These are phyloP conservation scores for Fomitopsis betulina DNA, from an alignment of 1,284 basidiomycete genomes.

Conservation along the genomic window DNA sequence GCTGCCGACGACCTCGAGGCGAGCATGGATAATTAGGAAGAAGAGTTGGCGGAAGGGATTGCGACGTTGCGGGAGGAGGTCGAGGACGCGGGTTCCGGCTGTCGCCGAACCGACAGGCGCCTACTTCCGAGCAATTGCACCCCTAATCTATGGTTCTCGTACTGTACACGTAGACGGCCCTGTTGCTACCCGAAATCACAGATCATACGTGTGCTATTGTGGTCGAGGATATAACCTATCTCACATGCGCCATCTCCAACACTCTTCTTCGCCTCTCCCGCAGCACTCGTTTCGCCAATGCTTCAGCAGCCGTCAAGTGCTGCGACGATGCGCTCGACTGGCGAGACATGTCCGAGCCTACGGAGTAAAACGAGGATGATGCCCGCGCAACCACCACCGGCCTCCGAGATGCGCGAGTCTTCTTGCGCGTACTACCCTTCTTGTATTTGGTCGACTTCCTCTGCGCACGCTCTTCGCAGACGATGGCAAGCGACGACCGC, in stretches of 20 bases:
- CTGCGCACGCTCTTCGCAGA: neutral
- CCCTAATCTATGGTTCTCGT: no score
- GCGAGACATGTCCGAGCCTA: slow-evolving; percentile 30
- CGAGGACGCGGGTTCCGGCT: slow-evolving; percentile 1
- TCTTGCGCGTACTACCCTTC: slow-evolving; percentile 10
- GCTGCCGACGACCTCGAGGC: slow-evolving; percentile 55
- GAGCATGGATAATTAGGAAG: slow-evolving; percentile 38
- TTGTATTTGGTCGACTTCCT: neutral
- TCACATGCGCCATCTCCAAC: slow-evolving; percentile 13
- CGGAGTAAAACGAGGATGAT: slow-evolving; percentile 30
- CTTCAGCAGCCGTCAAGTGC: slow-evolving; percentile 29
- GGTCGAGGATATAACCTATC: no score
- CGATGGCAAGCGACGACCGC: slow-evolving; percentile 3
- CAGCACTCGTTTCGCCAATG: slow-evolving; percentile 31
- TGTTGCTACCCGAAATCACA: no score
- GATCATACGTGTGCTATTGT: no score
- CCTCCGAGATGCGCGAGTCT: slow-evolving; percentile 14
- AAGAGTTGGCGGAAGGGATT: neutral
- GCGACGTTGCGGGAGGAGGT: neutral
- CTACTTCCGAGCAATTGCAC: no score
- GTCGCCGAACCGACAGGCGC: slow-evolving; percentile 1
- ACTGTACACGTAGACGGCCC: no score
- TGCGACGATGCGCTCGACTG: slow-evolving; percentile 19
- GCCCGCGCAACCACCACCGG: slow-evolving; percentile 20
- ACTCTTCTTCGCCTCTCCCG: slow-evolving; percentile 30